Conservation (phyloP, 1,284 basidiomycete species). For the Austropuccinia psidii region DNA sequence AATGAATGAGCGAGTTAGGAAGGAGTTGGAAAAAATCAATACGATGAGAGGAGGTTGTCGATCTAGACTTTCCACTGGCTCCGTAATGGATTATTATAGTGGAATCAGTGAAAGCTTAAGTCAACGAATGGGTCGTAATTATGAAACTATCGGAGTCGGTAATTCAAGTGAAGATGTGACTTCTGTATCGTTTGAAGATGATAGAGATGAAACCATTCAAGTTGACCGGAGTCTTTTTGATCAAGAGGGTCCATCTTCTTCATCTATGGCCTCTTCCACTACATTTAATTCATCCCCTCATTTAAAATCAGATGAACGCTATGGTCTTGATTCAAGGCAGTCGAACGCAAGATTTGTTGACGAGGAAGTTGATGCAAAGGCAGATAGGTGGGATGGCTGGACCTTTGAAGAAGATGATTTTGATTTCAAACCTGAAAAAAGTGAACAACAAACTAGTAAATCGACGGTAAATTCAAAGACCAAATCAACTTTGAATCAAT, state of each 20-base stretch:
- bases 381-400: conserved; percentile 26
- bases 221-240: conserved; percentile 5
- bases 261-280: conserved; percentile 1
- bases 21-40: conserved; percentile 3
- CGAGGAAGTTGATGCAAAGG: background rate
- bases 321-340: background rate
- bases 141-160: background rate
- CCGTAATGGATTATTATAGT: background rate
- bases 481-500: no score
- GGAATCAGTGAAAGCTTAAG: background rate
- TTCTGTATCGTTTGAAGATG: conserved; percentile 34
- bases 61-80: background rate
- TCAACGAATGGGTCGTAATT: background rate
- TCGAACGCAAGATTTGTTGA: background rate
- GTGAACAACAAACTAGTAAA: no score
- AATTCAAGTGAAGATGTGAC: background rate
- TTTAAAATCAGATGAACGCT: background rate
- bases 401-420: conserved; percentile 25
- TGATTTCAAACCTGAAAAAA: background rate
- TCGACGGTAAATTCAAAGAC: no score
- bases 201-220: background rate
- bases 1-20: conserved; percentile 4
- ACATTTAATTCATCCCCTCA: background rate
- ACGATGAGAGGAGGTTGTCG: background rate
- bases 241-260: background rate